phyloP scores from a whole-genome alignment of 176 grass and related monocot genomes.

The Carex kokanica region DNA sequence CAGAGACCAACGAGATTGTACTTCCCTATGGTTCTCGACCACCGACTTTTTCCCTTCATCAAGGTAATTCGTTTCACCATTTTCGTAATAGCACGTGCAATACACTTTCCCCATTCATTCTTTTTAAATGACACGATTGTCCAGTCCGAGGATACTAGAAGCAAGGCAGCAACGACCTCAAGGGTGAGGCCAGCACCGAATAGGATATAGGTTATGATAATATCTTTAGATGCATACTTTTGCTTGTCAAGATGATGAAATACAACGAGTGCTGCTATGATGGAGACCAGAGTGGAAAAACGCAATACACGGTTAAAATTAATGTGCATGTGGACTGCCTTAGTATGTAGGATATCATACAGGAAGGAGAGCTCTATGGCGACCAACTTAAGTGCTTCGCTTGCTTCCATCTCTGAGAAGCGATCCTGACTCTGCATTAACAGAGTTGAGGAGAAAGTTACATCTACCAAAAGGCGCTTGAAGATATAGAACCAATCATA shows the following conservation, averaged over 20 bases:
- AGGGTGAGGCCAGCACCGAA: constrained; percentile 32
- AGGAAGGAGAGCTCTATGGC: constrained; percentile 40
- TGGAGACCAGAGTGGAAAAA: background rate
- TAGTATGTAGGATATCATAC: constrained; percentile 50
- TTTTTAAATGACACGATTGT: background rate
- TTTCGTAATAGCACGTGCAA: background rate
- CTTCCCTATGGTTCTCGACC: constrained; percentile 30
- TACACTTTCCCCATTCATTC: background rate
- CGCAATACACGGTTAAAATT: background rate
- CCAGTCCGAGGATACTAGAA: constrained; percentile 26
- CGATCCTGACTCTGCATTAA: constrained; percentile 20
- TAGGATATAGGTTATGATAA: constrained; percentile 45
- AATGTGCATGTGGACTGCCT: constrained; percentile 12
- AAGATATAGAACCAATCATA: constrained; percentile 40
- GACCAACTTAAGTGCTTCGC: constrained; percentile 23
- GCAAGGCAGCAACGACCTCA: background rate
- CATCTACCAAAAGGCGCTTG: constrained; percentile 44
- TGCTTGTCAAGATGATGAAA: constrained; percentile 19
- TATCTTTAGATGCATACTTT: background rate
- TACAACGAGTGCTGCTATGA: constrained; percentile 26
- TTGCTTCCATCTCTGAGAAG: background rate
- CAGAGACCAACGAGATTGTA: constrained; percentile 35
- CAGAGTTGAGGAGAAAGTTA: constrained; percentile 47
- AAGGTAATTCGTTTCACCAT: background rate
- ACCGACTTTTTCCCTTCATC: constrained; percentile 7